Evolutionary conservation across 768 basidiomycete genomes (phyloP).

Genomic region (Rhizopogon vulgaris): DNA sequence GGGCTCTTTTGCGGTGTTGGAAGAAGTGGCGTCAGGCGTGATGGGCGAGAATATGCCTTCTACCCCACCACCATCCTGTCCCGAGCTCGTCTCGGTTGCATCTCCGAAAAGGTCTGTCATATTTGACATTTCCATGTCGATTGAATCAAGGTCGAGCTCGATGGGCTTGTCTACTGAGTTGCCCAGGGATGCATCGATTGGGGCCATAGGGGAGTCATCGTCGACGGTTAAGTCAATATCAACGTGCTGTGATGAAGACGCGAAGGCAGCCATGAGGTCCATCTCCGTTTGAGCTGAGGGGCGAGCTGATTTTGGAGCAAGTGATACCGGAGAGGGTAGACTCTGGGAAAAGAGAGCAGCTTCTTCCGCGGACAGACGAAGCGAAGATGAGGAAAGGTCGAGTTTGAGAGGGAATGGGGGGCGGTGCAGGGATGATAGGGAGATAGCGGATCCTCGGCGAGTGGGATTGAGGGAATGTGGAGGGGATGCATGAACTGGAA

Average conservation of each 20-base stretch:
- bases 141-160: slow-evolving; percentile 65
- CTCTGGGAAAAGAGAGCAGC: slow-evolving; percentile 51
- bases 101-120: slow-evolving; percentile 53
- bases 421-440: slow-evolving; percentile 73
- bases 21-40: slow-evolving; percentile 16
- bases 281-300: slow-evolving; percentile 50
- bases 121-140: slow-evolving; percentile 56
- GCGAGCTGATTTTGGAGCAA: slow-evolving; percentile 76
- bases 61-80: slow-evolving; percentile 29
- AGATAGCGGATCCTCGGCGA: slow-evolving; percentile 71
- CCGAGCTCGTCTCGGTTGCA: slow-evolving; percentile 28
- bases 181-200: slow-evolving; percentile 36
- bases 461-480: slow-evolving; percentile 26
- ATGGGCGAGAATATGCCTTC: slow-evolving; percentile 51
- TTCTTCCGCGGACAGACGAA: slow-evolving; percentile 64
- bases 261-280: slow-evolving; percentile 62
- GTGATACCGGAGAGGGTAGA: slow-evolving; percentile 67
- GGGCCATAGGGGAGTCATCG: slow-evolving; percentile 20
- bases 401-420: slow-evolving; percentile 67
- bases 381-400: slow-evolving; percentile 67
- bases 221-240: slow-evolving; percentile 61
- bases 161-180: slow-evolving; percentile 77
- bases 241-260: slow-evolving; percentile 29
- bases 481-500: slow-evolving; percentile 30
- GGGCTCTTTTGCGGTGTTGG: slow-evolving; percentile 13